These are phyloP conservation scores for Neurospora intermedia DNA, from an alignment of 495 filamentous ascomycete species.

Conservation along the genomic window DNA sequence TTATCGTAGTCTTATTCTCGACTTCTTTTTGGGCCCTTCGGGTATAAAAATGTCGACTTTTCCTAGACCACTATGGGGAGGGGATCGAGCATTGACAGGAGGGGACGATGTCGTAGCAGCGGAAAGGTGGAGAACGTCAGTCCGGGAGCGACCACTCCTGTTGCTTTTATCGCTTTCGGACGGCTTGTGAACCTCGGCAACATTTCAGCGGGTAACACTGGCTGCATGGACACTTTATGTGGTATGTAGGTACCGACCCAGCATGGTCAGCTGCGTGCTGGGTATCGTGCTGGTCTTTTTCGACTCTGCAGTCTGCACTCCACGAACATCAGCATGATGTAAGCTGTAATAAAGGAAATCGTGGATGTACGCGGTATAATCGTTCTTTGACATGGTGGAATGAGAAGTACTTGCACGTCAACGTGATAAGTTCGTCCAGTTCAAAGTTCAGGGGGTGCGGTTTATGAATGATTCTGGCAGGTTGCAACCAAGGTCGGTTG, in stretches of 20 bases:
- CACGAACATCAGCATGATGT: neutral
- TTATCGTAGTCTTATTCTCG: neutral
- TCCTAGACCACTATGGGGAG: neutral
- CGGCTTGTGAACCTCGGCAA: neutral
- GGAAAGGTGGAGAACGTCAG: neutral
- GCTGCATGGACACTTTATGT: neutral
- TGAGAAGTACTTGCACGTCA: neutral
- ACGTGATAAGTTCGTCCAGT: neutral
- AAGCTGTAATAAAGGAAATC: neutral
- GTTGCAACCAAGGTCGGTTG: neutral
- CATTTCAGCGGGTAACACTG: neutral
- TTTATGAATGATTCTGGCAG: neutral
- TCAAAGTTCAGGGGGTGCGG: neutral
- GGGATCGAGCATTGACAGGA: neutral
- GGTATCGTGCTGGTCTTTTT: neutral
- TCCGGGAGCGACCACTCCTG: neutral
- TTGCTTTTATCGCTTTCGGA: neutral
- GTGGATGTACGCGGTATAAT: no score
- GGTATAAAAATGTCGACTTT: neutral
- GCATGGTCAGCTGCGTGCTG: neutral
- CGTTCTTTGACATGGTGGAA: no score
- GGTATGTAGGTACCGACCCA: neutral
- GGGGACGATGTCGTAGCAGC: neutral
- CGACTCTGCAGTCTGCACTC: neutral
- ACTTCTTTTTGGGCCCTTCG: neutral